Conservation (phyloP, 2,329 filamentous ascomycete species). For the Penicillium hesseltinei region DNA sequence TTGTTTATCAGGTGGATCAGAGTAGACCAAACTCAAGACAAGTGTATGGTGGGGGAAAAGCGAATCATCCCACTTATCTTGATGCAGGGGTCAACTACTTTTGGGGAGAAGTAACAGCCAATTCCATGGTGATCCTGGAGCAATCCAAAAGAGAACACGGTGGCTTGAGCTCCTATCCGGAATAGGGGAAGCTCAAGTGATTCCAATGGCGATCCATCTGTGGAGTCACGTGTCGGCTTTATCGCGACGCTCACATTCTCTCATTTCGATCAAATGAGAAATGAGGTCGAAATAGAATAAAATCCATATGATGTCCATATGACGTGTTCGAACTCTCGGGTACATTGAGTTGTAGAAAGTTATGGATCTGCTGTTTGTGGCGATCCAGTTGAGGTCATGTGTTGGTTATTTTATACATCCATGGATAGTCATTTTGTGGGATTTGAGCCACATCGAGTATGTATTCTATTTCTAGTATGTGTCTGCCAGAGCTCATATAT, state of each 20-base stretch:
- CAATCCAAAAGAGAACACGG: slow-evolving; percentile 23
- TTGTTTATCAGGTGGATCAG: slow-evolving; percentile 9
- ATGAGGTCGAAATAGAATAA: background rate
- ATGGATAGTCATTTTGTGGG: background rate
- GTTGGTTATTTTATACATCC: background rate
- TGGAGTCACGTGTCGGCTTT: slow-evolving; percentile 13
- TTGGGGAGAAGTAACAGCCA: background rate
- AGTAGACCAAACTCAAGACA: slow-evolving; percentile 11
- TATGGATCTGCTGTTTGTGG: background rate
- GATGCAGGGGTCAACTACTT: background rate
- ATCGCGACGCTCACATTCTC: background rate
- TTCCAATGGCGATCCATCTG: slow-evolving; percentile 12
- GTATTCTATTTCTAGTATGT: background rate
- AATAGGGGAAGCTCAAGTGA: slow-evolving; percentile 23
- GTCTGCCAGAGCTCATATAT: too few species aligned
- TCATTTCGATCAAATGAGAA: background rate
- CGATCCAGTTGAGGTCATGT: background rate
- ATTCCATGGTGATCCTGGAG: background rate
- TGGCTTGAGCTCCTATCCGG: slow-evolving; percentile 19
- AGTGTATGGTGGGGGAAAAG: slow-evolving; percentile 19
- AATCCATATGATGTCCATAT: background rate
- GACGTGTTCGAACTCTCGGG: background rate
- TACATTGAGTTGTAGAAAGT: background rate
- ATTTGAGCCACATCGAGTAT: background rate
- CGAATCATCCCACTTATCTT: slow-evolving; percentile 11